phyloP scores from a whole-genome alignment of 306 rosid genomes.

The Albizia julibrissin region DNA sequence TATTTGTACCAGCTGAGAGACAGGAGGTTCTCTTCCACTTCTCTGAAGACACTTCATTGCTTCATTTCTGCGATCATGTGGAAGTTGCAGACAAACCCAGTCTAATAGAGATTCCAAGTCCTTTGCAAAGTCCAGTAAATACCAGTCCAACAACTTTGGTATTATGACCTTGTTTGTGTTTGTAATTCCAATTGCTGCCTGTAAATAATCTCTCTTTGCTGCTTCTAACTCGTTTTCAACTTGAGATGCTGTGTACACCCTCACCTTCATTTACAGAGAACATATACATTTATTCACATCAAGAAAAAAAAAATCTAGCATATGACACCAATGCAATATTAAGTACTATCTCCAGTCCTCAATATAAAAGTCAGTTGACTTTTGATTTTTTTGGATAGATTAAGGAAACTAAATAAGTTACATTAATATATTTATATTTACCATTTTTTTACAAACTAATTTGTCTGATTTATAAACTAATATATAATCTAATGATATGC shows the following conservation, averaged over 20 bases:
- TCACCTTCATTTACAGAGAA: slow-evolving; percentile 56
- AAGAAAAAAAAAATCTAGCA: neutral
- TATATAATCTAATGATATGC: too few species aligned
- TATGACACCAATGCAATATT: neutral
- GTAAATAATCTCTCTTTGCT: slow-evolving; percentile 85
- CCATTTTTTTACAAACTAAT: too few species aligned
- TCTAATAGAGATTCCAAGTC: slow-evolving; percentile 81
- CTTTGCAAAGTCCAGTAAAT: slow-evolving; percentile 88
- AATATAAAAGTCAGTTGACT: too few species aligned
- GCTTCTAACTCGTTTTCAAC: slow-evolving; percentile 88
- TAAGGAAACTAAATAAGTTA: too few species aligned
- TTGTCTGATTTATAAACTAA: too few species aligned
- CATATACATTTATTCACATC: neutral
- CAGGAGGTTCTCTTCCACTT: slow-evolving; percentile 51
- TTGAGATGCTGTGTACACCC: slow-evolving; percentile 73
- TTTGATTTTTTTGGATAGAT: too few species aligned
- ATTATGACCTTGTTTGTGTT: slow-evolving; percentile 60
- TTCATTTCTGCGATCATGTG: slow-evolving; percentile 59
- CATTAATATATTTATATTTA: too few species aligned
- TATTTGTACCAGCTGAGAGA: slow-evolving; percentile 68
- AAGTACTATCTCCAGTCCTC: too few species aligned
- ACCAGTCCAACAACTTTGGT: slow-evolving; percentile 93
- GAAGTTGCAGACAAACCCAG: slow-evolving; percentile 90
- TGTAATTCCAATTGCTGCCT: slow-evolving; percentile 82
- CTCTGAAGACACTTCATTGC: slow-evolving; percentile 74